A percentile compares a stretch with the other conserved stretches of the same genome.
phyloP scores from a whole-genome alignment of 1,139 yeast genomes.

The Suzukiozyma palmioleophila region DNA sequence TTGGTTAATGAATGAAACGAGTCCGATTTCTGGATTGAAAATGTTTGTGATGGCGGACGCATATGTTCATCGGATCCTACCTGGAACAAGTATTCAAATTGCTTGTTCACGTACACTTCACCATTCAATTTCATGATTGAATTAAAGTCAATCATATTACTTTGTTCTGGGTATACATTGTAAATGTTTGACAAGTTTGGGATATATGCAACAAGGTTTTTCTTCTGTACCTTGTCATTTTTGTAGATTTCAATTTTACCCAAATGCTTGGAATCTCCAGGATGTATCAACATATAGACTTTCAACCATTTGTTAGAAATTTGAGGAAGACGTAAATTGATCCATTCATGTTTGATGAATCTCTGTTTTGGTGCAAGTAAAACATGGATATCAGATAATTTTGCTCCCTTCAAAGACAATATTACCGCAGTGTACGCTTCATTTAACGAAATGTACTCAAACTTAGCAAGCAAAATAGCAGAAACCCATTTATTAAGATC shows the following conservation, averaged over 20 bases:
- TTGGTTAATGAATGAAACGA: conserved; percentile 12
- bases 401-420: conserved; percentile 49
- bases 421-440: conserved; percentile 57
- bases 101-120: conserved; percentile 43
- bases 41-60: neutral
- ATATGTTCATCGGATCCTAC: conserved; percentile 3
- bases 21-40: conserved; percentile 4
- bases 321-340: conserved; percentile 52
- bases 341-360: conserved; percentile 49
- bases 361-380: conserved; percentile 45
- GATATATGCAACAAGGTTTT: conserved; percentile 44
- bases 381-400: conserved; percentile 50
- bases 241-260: conserved; percentile 51
- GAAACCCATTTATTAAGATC: conserved; percentile 44
- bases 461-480: conserved; percentile 43
- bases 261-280: conserved; percentile 30
- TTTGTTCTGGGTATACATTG: conserved; percentile 54
- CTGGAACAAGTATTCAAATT: conserved; percentile 29
- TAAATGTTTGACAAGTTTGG: conserved; percentile 37
- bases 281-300: conserved; percentile 43
- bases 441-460: conserved; percentile 47
- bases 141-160: conserved; percentile 49
- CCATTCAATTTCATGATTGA: conserved; percentile 51
- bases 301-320: conserved; percentile 52
- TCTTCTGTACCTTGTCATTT: conserved; percentile 38